Evolutionary conservation across 129 eudicot species (phyloP), one percentile per base, ranked within the genome.

Genomic region (Chrysanthemum lavandulifolium): DNA sequence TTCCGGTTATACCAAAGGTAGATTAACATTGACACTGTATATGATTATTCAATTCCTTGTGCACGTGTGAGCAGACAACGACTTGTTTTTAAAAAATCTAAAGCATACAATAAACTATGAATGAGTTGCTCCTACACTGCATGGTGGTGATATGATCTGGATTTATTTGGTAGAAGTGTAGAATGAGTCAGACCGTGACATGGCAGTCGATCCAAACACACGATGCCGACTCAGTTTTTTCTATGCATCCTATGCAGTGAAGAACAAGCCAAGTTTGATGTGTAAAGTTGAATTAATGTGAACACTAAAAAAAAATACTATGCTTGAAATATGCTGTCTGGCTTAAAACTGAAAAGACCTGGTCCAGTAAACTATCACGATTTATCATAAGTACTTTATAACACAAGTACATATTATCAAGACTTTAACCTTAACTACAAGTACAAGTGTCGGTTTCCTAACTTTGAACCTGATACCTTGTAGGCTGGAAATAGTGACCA

Each of bases 131-230:
- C 47, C 47, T 27, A 66, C 52, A 56, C 49, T 48, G 57, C 55
- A 66, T 65, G 60, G 79, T 85, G 81, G 67, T 68, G 61, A 62
- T 72, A 40, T 61, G 66, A 77, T 74, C 50, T 54, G 40, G 52
- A 76, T 68, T 40, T 58, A 27, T 64, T 61, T 79, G 63, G 69
- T 33, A 59, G 13, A 53, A 65, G 87, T 80, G 75, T 68, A 50
- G 56, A n/a, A 48, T 64, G 72, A 76, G 83, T 86, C 85, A 83
- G 78, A 71, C 69, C 70, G 69, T 85, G 79, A 76, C 82, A 59
- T 72, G 74, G 72, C 66, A 47, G 19, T 73, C 60, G 33, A 66
- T 53, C 15, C 52, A 15, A 52, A 50, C 40, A 74, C 23, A 74
- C 10, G 61, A 52, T 12, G 31, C 58, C 13, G 68, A 56, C 60